Evolutionary conservation across 2,329 filamentous ascomycete species (phyloP).

Genomic region (Fusarium floridanum): DNA sequence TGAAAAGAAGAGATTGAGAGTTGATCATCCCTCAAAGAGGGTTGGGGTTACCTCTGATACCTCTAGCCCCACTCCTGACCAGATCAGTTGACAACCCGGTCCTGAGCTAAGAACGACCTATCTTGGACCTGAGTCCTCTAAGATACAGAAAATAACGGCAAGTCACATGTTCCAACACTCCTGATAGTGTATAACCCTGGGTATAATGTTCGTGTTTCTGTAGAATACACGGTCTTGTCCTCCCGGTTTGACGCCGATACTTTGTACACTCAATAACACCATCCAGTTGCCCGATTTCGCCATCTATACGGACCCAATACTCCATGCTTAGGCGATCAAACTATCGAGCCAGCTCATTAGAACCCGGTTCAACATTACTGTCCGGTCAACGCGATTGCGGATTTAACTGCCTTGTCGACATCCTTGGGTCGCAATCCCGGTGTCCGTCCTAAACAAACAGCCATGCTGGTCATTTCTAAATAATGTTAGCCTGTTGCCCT

Average conservation of each 20-base stretch:
- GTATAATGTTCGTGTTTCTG: neutral
- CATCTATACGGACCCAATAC: neutral
- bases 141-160: neutral
- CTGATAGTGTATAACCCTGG: neutral
- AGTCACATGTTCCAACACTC: neutral
- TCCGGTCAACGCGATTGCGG: conserved; percentile 31
- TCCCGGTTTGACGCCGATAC: neutral
- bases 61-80: conserved; percentile 21
- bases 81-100: conserved; percentile 3
- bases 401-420: conserved; percentile 49
- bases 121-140: neutral
- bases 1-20: neutral
- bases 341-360: neutral
- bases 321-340: neutral
- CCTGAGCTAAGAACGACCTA: neutral
- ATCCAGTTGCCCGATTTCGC: conserved; percentile 13
- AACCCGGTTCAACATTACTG: neutral
- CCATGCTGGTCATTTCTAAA: conserved; percentile 52
- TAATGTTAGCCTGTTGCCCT: conserved; percentile 3
- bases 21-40: conserved; percentile 13
- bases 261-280: conserved; percentile 4
- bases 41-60: conserved; percentile 2
- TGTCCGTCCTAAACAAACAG: conserved; percentile 56
- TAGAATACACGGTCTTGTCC: neutral
- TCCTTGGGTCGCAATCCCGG: conserved; percentile 57